Base-by-base conservation (phyloP, 2,329 filamentous ascomycete species). In the Elsinoe ampelina region DNA sequence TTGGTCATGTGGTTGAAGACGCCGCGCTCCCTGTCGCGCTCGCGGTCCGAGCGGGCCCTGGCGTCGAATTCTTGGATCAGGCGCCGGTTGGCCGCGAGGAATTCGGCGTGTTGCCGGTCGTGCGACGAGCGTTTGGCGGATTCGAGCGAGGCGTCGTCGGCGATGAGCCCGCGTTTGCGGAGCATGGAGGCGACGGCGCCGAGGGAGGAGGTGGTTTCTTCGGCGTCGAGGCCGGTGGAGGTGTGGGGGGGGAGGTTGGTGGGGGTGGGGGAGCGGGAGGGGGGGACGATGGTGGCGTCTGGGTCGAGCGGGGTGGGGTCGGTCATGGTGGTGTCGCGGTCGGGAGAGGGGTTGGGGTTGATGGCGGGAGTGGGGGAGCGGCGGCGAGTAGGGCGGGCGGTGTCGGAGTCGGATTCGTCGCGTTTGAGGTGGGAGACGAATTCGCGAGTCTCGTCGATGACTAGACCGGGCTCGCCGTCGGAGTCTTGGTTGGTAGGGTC, bases 361-460 rank as follows among this genome's bases (percentile, higher is more conserved):
- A 66, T 10, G 35, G 2, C 19, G 12, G 68, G 69, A 77, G 78
- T 2, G 64, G 66, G 56, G 58, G 66, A 60, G 61, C 63, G 61
- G 58, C 70, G n/a, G 43, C 36, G 22, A 45, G 61, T 35, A 58
- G 52, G 8, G 57, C 50, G 60, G 61, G 48, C 58, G 66, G 71
- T 69, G 75, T 59, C 70, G 69, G 65, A 71, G 78, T 65, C 68
- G 77, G 61, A 65, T 55, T 50, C 70, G 6, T 85, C 82, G 58
- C 85, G 86, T 66, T 85, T 86, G 57, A 98, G 73, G 56, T 89
- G 89, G 22, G 90, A 86, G 30, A 98, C 87, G 64, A 98, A 98
- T 65, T 95, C 91, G 0, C 90, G 90, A 0, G 92, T 95, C 67
- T 96, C 93, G 59, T 96, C 92, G 58, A 98, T 91, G n/a, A 96